Evolutionary conservation across 495 filamentous ascomycete species (phyloP), one percentile per base, ranked within the genome.

Genomic region (Evansstolkia leycettana): DNA sequence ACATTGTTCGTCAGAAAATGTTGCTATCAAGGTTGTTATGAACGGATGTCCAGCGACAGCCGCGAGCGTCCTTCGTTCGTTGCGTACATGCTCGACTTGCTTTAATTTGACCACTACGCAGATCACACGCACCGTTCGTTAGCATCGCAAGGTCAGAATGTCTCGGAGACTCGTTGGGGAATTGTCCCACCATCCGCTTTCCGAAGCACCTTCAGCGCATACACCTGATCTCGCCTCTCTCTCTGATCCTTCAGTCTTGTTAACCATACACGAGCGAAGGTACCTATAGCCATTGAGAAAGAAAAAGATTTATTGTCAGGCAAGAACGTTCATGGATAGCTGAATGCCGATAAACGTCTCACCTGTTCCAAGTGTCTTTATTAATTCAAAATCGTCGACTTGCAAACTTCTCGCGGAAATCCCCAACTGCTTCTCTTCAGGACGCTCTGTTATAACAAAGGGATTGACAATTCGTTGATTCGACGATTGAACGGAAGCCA

Each of bases 51-150:
- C 87, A 31, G 84, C 74, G 19, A 95, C 89, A 37, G 84, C 81
- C 40, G 81, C 76, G 4, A 98, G 76, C 12, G 92, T 81, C 43
- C 75, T 75, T 24, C 90, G 78, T 64, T 98, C 90, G 56, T 94
- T 90, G 45, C 84, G 81, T 39, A 95, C 87, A 66, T 96, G 90
- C 62, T 95, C 90, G 45, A 95, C 80, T 61, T 98, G 90, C 70
- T 98, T 96, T 42, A 95, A 66, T 45, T 84, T 84, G 63, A 98
- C 88, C 39, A 96, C 87, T 84, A 58, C 42, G 36, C 40, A 33
- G 23, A 37, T 50, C 24, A 46, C 35, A 28, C 38, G 31, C 35
- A 10, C 15, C 34, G 41, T 17, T 35, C 27, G 19, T 43, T 37
- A 44, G 46, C 31, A 31, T 14, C 30, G 28, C 28, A 23, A 14